A percentile compares a stretch with the other conserved stretches of the same genome.
These are phyloP conservation scores for Plasmodium billcollinsi DNA, from an alignment of 169 alveolate species.

Conservation along the genomic window DNA sequence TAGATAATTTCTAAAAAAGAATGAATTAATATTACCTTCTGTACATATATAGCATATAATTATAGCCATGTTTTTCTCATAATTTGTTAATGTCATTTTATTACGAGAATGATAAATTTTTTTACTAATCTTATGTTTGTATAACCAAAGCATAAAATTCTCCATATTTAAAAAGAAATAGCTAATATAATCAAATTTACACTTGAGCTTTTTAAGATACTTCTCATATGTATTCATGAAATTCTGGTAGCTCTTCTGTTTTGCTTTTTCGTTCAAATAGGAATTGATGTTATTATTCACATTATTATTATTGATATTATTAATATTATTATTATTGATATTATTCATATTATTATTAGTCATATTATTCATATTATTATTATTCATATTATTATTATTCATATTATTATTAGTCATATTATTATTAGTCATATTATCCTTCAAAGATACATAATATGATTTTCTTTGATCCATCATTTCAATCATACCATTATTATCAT, in stretches of 20 bases:
- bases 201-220: constrained; percentile 12
- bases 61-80: constrained; percentile 37
- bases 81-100: constrained; percentile 36
- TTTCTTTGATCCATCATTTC: not conserved
- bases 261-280: not conserved
- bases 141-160: constrained; percentile 64
- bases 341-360: no score
- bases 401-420: not conserved
- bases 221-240: not conserved
- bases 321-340: not conserved
- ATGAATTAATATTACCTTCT: constrained; percentile 51
- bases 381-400: not conserved
- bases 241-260: not conserved
- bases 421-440: no score
- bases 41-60: constrained; percentile 74
- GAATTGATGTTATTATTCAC: not conserved
- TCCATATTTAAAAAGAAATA: constrained; percentile 36
- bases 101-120: constrained; percentile 16
- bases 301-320: not conserved
- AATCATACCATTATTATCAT: not conserved
- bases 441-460: no score
- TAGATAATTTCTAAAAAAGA: constrained; percentile 54
- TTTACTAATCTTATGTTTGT: constrained; percentile 46
- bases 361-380: not conserved
- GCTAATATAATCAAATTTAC: constrained; percentile 47